Evolutionary conservation across 495 filamentous ascomycete genomes (phyloP).

Genomic region (Chaetomium cochliodes): DNA sequence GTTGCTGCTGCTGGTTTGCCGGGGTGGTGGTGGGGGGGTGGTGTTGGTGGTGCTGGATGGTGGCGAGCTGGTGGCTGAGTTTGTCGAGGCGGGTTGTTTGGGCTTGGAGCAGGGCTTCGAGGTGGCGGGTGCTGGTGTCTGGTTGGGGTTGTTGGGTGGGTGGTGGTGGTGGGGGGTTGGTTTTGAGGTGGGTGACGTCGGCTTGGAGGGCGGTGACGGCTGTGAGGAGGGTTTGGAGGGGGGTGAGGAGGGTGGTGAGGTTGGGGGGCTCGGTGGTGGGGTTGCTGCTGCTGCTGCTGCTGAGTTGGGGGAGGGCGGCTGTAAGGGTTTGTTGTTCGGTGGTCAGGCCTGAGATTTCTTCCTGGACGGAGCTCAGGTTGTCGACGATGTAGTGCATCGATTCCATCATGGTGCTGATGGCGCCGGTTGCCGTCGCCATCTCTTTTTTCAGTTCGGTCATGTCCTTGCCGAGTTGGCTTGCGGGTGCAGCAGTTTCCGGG

Average conservation of each 20-base stretch:
- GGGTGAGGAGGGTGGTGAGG: conserved; percentile 19
- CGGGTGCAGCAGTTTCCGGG: neutral
- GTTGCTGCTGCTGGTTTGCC: conserved; percentile 5
- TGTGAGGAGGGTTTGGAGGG: conserved; percentile 20
- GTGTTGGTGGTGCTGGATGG: conserved; percentile 20
- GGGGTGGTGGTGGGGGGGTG: neutral
- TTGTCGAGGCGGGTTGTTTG: conserved; percentile 8
- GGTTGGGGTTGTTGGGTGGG: neutral
- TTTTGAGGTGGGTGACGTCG: conserved; percentile 25
- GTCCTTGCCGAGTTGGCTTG: conserved; percentile 14
- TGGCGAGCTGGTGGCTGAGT: conserved; percentile 13
- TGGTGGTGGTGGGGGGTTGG: neutral
- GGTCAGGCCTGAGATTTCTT: conserved; percentile 6
- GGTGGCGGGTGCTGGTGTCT: neutral
- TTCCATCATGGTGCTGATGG: conserved; percentile 25
- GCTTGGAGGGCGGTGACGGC: conserved; percentile 2
- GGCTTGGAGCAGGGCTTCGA: conserved; percentile 16
- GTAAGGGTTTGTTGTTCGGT: conserved; percentile 11
- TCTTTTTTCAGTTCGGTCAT: conserved; percentile 14
- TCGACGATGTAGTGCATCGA: conserved; percentile 28
- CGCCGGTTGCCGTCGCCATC: conserved; percentile 13
- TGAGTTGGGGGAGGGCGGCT: neutral
- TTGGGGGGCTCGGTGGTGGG: neutral
- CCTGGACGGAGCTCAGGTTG: conserved; percentile 7
- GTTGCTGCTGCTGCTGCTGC: neutral